Evolutionary conservation across 805 yeast species (phyloP).

Genomic region (Teunomyces tritomae): DNA sequence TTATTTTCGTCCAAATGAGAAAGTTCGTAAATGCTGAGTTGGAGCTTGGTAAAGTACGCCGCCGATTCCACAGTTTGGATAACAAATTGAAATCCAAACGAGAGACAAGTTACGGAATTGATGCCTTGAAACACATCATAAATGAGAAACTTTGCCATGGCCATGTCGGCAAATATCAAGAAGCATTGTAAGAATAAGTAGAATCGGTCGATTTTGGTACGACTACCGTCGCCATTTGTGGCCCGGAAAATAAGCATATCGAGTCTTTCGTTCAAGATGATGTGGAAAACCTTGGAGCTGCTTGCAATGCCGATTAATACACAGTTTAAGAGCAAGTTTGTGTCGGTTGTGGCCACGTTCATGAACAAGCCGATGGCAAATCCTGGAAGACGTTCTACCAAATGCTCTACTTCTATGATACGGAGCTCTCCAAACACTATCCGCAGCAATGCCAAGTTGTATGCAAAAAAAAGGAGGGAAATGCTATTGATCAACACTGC

Average conservation of each 20-base stretch:
- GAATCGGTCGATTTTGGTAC: slow-evolving; percentile 20
- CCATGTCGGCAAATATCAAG: slow-evolving; percentile 48
- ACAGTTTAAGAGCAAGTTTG: slow-evolving; percentile 53
- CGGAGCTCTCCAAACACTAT: slow-evolving; percentile 74
- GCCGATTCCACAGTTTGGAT: slow-evolving; percentile 56
- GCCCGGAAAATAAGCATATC: slow-evolving; percentile 36
- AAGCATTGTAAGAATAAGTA: slow-evolving; percentile 40
- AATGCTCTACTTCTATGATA: slow-evolving; percentile 70
- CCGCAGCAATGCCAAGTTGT: slow-evolving; percentile 44
- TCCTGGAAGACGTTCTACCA: slow-evolving; percentile 35
- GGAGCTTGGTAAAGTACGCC: slow-evolving; percentile 43
- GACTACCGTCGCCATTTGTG: slow-evolving; percentile 16
- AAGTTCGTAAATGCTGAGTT: slow-evolving; percentile 57
- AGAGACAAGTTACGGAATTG: slow-evolving; percentile 54
- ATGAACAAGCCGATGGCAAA: slow-evolving; percentile 49
- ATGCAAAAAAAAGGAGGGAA: slow-evolving; percentile 15
- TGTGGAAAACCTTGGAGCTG: slow-evolving; percentile 65
- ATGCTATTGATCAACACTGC: slow-evolving; percentile 27
- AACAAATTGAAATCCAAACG: slow-evolving; percentile 77
- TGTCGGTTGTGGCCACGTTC: slow-evolving; percentile 63
- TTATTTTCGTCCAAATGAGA: slow-evolving; percentile 29
- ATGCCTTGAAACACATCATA: slow-evolving; percentile 51
- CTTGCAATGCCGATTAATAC: slow-evolving; percentile 31
- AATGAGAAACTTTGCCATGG: slow-evolving; percentile 53
- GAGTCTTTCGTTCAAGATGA: slow-evolving; percentile 60